Evolutionary conservation across 228 moss, liverwort and hornwort genomes (phyloP).

Genomic region (Sphagnum magellanicum): DNA sequence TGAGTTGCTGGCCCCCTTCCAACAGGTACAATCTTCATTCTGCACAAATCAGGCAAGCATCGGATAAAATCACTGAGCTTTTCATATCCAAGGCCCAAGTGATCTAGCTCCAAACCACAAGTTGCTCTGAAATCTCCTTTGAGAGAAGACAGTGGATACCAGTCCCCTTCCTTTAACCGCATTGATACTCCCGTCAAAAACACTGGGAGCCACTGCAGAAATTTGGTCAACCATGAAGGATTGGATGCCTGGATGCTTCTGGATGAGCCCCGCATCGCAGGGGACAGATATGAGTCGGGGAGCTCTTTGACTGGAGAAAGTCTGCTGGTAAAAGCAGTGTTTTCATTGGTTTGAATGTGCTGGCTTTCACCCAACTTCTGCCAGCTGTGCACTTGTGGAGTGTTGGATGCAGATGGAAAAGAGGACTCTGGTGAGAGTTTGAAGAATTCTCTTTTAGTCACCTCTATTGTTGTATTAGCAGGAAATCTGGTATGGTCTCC

Average conservation of each 20-base stretch:
- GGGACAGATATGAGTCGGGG: conserved; percentile 26
- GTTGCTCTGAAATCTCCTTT: conserved; percentile 99
- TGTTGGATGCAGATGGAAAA: conserved; percentile 41
- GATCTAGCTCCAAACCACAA: conserved; percentile 96
- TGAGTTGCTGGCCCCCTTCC: conserved; percentile 97
- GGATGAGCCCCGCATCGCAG: conserved; percentile 26
- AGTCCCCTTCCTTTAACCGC: conserved; percentile 93
- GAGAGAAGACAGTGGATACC: conserved; percentile 92
- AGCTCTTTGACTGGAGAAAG: conserved; percentile 11
- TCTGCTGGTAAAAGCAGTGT: not conserved
- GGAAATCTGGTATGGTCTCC: conserved; percentile 22
- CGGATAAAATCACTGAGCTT: conserved; percentile 94
- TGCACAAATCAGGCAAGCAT: conserved; percentile 82
- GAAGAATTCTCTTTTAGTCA: conserved; percentile 46
- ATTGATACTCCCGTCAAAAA: conserved; percentile 81
- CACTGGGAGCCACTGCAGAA: conserved; percentile 83
- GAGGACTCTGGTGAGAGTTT: conserved; percentile 58
- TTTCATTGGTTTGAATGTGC: conserved; percentile 15
- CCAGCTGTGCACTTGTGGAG: conserved; percentile 21
- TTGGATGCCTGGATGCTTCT: conserved; percentile 18
- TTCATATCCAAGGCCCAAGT: conserved; percentile 66
- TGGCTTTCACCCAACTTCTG: conserved; percentile 30
- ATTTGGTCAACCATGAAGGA: conserved; percentile 62
- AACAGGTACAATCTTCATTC: conserved; percentile 96
- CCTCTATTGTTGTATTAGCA: conserved; percentile 41